Base-by-base conservation (phyloP, 106 monocot species). In the Ottelia alismoides region DNA sequence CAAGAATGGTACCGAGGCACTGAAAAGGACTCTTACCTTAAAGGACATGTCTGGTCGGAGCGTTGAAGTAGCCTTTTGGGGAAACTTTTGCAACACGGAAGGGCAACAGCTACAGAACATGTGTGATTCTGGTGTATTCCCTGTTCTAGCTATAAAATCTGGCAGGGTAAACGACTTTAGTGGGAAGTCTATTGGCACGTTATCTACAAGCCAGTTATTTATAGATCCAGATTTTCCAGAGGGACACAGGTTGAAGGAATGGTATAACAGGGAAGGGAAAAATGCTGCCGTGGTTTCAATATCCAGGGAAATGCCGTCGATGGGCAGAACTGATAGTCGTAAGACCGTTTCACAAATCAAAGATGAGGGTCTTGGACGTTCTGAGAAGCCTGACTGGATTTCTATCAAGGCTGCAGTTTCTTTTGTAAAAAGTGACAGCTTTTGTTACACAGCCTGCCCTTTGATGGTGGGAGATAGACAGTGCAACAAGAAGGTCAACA, bases 1-100 rank as follows among this genome's bases (percentile, higher is more conserved):
- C 63, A 99, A 99, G 79, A 91, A 99, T 68, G 98, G 98, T 17
- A 83, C 83, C 79, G 98, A 99, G 65, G 86, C 98, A 2, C 90
- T 75, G 64, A 86, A 79, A 60, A 90, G 86, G 53, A 75, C 75
- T 51, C 31, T 86, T 20, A 78, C 49, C 62, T 54, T 99, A 72
- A 99, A 90, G 57, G 98, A 99, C 58, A 51, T 27, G 11, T 90
- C 90, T 32, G 79, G 71, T 43, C 68, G 67, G 66, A 83, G 80
- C 58, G 90, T 99, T 27, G 98, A 90, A 51, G 30, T 99, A 43
- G 90, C 98, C 54, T 64, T 99, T n/a, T 99, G 98, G 90, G 98
- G 98, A 26, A 90, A 90, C 43, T 74, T 86, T 65, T 99, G 98
- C 70, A 90, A 90, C 65, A 71, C 57, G 58, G 82, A 90, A 72